phyloP scores from a whole-genome alignment of 2,329 filamentous ascomycete genomes.

The Talaromyces sp. region DNA sequence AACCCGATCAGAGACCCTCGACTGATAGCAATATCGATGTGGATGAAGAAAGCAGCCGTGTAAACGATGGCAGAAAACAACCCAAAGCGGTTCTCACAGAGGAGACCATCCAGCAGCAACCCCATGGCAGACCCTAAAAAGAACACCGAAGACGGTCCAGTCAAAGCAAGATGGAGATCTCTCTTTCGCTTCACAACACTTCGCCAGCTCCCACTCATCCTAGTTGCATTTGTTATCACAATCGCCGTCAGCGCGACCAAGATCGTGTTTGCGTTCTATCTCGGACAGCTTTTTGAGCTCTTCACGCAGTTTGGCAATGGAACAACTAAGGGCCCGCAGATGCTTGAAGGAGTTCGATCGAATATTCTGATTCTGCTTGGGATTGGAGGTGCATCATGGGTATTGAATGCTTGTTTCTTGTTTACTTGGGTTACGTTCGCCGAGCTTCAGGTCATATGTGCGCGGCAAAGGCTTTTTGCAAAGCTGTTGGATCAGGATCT shows the following conservation, averaged over 20 bases:
- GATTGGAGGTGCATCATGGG: slow-evolving; percentile 62
- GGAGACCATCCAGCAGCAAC: not conserved
- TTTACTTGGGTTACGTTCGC: slow-evolving; percentile 71
- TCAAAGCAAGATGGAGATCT: slow-evolving; percentile 40
- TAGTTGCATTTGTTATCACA: slow-evolving; percentile 53
- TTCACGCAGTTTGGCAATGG: slow-evolving; percentile 63
- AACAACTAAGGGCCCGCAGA: slow-evolving; percentile 41
- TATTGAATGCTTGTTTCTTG: slow-evolving; percentile 63
- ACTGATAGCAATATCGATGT: not conserved
- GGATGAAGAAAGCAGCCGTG: not conserved
- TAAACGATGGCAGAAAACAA: not conserved
- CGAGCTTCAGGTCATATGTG: slow-evolving; percentile 68
- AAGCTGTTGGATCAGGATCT: slow-evolving; percentile 68
- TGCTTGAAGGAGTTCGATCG: slow-evolving; percentile 53
- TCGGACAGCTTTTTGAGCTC: slow-evolving; percentile 69
- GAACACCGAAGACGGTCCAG: not conserved
- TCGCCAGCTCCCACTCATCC: slow-evolving; percentile 53
- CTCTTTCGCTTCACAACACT: slow-evolving; percentile 71
- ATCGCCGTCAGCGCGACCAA: slow-evolving; percentile 57
- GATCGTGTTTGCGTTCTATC: slow-evolving; percentile 62
- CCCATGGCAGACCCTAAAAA: not conserved
- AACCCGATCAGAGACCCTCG: not conserved
- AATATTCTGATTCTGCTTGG: slow-evolving; percentile 60
- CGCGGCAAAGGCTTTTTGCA: slow-evolving; percentile 61
- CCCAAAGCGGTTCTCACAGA: not conserved